Evolutionary conservation across 2,329 filamentous ascomycete species (phyloP).

Genomic region (Microdochium nivale): DNA sequence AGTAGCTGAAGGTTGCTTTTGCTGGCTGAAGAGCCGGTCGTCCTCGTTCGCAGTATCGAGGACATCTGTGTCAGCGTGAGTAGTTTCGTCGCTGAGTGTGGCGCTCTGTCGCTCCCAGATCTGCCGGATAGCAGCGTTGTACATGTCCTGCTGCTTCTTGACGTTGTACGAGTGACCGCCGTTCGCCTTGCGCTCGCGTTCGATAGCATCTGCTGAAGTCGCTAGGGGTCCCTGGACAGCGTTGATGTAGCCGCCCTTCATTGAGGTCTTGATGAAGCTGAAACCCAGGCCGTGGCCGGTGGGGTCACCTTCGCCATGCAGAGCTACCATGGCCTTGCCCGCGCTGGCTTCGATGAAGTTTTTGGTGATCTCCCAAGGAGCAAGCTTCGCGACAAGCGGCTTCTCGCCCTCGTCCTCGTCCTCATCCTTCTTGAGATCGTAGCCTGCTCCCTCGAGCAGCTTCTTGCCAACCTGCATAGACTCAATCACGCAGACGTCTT

Average conservation of each 20-base stretch:
- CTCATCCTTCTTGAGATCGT: constrained; percentile 54
- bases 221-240: constrained; percentile 61
- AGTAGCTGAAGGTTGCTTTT: constrained; percentile 55
- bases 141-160: constrained; percentile 83
- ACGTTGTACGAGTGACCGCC: constrained; percentile 97
- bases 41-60: constrained; percentile 51
- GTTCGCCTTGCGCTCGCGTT: constrained; percentile 79
- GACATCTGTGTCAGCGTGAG: constrained; percentile 56
- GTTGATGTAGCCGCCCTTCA: constrained; percentile 94
- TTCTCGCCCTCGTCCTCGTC: constrained; percentile 61
- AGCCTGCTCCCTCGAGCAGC: constrained; percentile 84
- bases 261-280: constrained; percentile 94
- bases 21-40: constrained; percentile 59
- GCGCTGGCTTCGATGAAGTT: constrained; percentile 91
- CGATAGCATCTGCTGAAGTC: constrained; percentile 73
- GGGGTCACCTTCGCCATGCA: constrained; percentile 91
- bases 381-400: constrained; percentile 78
- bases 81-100: constrained; percentile 64
- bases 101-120: constrained; percentile 88
- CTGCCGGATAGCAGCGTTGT: constrained; percentile 80
- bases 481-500: constrained; percentile 90
- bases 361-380: constrained; percentile 93
- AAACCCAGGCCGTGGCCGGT: constrained; percentile 90
- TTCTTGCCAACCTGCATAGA: constrained; percentile 95
- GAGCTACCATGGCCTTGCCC: constrained; percentile 91